Percentiles rank a stretch among this genome's conserved stretches.
phyloP scores from a whole-genome alignment of 2,329 filamentous ascomycete species.

The Pleomassaria siparia region DNA sequence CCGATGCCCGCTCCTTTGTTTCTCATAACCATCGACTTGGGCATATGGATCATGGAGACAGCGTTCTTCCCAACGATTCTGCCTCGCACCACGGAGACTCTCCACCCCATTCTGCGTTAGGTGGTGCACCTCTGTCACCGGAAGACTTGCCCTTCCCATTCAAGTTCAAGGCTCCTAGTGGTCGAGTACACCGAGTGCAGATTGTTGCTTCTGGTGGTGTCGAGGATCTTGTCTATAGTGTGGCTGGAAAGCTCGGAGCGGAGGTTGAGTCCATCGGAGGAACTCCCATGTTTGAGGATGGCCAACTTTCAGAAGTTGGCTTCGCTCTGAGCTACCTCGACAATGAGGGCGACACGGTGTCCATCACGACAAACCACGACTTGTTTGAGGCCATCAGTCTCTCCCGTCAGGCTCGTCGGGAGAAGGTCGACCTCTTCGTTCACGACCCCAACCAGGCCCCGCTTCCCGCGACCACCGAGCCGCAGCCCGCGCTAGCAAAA shows the following conservation, averaged over 20 bases:
- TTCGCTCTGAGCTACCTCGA: constrained; percentile 96
- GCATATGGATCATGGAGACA: constrained; percentile 69
- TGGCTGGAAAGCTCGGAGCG: constrained; percentile 79
- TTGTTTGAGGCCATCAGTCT: constrained; percentile 86
- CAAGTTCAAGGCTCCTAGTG: constrained; percentile 98
- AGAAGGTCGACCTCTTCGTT: constrained; percentile 97
- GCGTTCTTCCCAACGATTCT: constrained; percentile 88
- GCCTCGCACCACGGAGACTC: constrained; percentile 87
- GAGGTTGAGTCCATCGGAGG: constrained; percentile 87
- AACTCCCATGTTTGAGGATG: constrained; percentile 73
- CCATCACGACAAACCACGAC: constrained; percentile 94
- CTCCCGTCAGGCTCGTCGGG: constrained; percentile 72
- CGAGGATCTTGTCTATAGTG: constrained; percentile 72
- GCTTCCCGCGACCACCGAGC: constrained; percentile 64
- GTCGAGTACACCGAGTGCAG: constrained; percentile 89
- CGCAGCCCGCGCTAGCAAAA: constrained; percentile 56
- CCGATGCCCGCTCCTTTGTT: constrained; percentile 73
- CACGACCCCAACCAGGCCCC: constrained; percentile 92
- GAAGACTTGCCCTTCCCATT: constrained; percentile 86
- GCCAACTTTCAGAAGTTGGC: constrained; percentile 72
- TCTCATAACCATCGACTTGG: constrained; percentile 72
- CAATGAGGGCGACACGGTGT: constrained; percentile 94
- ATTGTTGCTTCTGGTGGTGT: constrained; percentile 80
- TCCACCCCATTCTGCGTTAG: constrained; percentile 66
- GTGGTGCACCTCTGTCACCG: constrained; percentile 57